Evolutionary conservation across 73 alveolate species (phyloP).

Genomic region (Paramecium sonneborni): DNA sequence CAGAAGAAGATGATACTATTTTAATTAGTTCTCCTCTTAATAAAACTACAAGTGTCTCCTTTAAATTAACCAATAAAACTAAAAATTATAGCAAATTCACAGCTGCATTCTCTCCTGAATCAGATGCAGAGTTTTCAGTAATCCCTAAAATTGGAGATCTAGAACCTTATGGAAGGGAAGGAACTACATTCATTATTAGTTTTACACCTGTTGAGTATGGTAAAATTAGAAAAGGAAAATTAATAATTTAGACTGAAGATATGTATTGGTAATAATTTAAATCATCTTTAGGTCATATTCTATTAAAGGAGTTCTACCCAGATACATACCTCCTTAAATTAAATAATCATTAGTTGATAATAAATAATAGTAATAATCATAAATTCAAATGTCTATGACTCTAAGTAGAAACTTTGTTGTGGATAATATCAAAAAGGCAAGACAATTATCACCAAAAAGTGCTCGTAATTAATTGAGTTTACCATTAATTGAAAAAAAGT

Average conservation of each 20-base stretch:
- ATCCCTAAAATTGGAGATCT: slow-evolving; percentile 93
- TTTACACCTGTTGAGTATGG: slow-evolving; percentile 98
- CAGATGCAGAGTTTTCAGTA: slow-evolving; percentile 94
- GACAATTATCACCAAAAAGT: slow-evolving; percentile 32
- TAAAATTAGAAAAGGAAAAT: slow-evolving; percentile 91
- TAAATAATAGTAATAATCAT: neutral
- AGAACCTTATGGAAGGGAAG: slow-evolving; percentile 92
- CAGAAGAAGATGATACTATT: slow-evolving; percentile 97
- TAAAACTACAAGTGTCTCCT: slow-evolving; percentile 91
- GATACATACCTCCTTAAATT: slow-evolving; percentile 62
- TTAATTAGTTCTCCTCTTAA: slow-evolving; percentile 90
- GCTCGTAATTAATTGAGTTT: neutral
- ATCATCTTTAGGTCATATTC: slow-evolving; percentile 40
- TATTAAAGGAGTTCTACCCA: slow-evolving; percentile 60
- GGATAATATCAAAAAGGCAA: slow-evolving; percentile 21
- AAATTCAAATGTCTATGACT: neutral
- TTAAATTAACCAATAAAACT: slow-evolving; percentile 91
- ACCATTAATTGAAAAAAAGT: neutral
- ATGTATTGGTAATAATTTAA: slow-evolving; percentile 85
- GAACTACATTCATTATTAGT: slow-evolving; percentile 93
- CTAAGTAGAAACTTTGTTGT: slow-evolving; percentile 30
- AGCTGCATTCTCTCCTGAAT: slow-evolving; percentile 96
- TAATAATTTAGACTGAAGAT: slow-evolving; percentile 96
- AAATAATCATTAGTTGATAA: slow-evolving; percentile 60
- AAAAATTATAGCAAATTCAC: slow-evolving; percentile 92